Percentiles rank a stretch among this genome's conserved stretches.
Evolutionary conservation across 1,284 basidiomycete species (phyloP).

Genomic region (Sporisorium iseilematis-ciliati): DNA sequence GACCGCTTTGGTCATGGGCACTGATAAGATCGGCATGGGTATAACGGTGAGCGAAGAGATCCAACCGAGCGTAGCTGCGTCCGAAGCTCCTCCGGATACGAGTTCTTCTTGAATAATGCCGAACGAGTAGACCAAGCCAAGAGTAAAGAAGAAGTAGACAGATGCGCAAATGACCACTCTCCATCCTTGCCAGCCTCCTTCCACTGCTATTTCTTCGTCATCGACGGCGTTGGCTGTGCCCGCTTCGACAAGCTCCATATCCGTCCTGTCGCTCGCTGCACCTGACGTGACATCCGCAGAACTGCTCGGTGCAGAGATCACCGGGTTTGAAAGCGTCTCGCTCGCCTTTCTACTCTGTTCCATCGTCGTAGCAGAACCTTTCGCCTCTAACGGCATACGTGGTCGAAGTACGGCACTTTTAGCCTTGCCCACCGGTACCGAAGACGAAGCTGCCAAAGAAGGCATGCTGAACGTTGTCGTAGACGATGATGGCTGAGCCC

Average conservation of each 20-base stretch:
- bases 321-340: not conserved
- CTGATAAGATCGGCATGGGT: conserved; percentile 61
- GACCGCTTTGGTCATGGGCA: conserved; percentile 64
- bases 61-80: conserved; percentile 67
- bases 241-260: conserved; percentile 78
- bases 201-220: conserved; percentile 17
- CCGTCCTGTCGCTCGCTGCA: conserved; percentile 75
- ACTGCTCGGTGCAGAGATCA: not conserved
- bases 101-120: conserved; percentile 67
- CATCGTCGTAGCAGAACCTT: conserved; percentile 11
- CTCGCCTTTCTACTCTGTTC: conserved; percentile 1
- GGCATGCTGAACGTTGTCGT: not conserved
- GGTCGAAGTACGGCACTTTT: conserved; percentile 25
- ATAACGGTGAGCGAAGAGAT: conserved; percentile 64
- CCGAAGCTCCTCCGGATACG: conserved; percentile 59
- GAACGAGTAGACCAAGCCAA: conserved; percentile 67
- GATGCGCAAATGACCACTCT: conserved; percentile 37
- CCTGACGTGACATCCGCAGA: not conserved
- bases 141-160: conserved; percentile 53
- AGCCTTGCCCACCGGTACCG: conserved; percentile 14
- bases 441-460: conserved; percentile 4
- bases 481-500: not conserved
- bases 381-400: conserved; percentile 19
- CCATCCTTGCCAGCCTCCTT: conserved; percentile 36
- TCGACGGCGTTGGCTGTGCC: not conserved